Evolutionary conservation across 2,329 filamentous ascomycete species (phyloP).

Genomic region (Knoxdaviesia proteae): DNA sequence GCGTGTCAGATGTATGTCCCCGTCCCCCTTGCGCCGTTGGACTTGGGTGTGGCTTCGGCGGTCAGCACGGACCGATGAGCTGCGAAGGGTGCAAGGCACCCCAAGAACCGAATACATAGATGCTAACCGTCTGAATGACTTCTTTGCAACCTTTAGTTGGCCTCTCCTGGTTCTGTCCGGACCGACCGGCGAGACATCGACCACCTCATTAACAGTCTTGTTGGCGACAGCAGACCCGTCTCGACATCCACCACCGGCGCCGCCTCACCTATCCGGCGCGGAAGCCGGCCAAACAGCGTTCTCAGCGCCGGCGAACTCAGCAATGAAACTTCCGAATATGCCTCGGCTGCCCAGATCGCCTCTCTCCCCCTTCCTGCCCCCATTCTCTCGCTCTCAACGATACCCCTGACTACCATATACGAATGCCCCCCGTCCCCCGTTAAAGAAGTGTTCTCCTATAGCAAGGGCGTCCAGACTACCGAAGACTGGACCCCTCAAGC

Average conservation of each 20-base stretch:
- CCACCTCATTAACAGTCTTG: slow-evolving; percentile 61
- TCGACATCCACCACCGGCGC: slow-evolving; percentile 43
- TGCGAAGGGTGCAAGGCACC: too few species aligned
- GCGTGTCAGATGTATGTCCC: slow-evolving; percentile 46
- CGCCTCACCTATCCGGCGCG: slow-evolving; percentile 43
- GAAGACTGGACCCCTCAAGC: slow-evolving; percentile 45
- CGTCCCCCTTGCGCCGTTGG: slow-evolving; percentile 3
- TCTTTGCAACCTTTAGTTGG: slow-evolving; percentile 1
- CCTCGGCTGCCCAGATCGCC: slow-evolving; percentile 22
- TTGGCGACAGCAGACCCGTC: slow-evolving; percentile 55
- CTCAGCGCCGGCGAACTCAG: slow-evolving; percentile 66
- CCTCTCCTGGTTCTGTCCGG: slow-evolving; percentile 26
- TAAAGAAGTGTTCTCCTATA: slow-evolving; percentile 84
- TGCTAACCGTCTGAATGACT: slow-evolving; percentile 1
- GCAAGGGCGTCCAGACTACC: slow-evolving; percentile 84
- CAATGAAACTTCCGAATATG: slow-evolving; percentile 46
- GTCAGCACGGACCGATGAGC: not conserved
- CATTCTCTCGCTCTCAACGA: slow-evolving; percentile 53
- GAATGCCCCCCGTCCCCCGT: slow-evolving; percentile 59
- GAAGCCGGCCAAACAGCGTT: slow-evolving; percentile 71
- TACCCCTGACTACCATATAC: slow-evolving; percentile 54
- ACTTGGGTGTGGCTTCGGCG: not conserved
- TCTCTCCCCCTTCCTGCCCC: slow-evolving; percentile 18
- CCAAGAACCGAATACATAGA: not conserved
- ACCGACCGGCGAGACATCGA: slow-evolving; percentile 58